These are phyloP conservation scores for Begonia peltatifolia DNA, from an alignment of 306 rosid genomes.

Conservation along the genomic window DNA sequence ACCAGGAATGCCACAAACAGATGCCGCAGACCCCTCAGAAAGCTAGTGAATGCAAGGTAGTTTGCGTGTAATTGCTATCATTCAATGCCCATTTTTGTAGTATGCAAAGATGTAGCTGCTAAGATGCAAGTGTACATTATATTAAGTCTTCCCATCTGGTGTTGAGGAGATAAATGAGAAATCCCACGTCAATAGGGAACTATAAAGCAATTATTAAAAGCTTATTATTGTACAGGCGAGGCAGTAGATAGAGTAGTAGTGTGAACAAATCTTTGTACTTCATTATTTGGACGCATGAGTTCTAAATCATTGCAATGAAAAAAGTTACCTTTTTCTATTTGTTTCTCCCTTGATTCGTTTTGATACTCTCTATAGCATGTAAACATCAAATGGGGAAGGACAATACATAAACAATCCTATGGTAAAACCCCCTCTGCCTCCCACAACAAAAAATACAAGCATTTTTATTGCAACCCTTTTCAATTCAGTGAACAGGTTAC, in stretches of 20 bases:
- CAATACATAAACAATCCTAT: too few species aligned
- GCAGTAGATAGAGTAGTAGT: not conserved
- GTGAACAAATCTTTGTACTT: not conserved
- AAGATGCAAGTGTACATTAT: slow-evolving; percentile 57
- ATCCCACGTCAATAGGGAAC: slow-evolving; percentile 3
- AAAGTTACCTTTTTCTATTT: too few species aligned
- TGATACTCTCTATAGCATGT: too few species aligned
- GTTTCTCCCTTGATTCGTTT: too few species aligned
- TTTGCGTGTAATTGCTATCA: slow-evolving; percentile 38
- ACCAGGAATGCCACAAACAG: not conserved
- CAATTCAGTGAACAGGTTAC: too few species aligned
- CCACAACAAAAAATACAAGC: too few species aligned
- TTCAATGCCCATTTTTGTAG: slow-evolving; percentile 57
- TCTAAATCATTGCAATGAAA: too few species aligned
- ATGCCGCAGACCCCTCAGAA: not conserved
- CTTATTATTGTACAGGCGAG: not conserved
- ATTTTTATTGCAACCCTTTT: too few species aligned
- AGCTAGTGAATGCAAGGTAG: slow-evolving; percentile 5
- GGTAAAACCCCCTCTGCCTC: too few species aligned
- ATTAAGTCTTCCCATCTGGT: not conserved
- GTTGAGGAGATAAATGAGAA: slow-evolving; percentile 8
- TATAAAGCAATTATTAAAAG: not conserved
- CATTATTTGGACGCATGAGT: too few species aligned
- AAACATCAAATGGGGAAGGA: too few species aligned
- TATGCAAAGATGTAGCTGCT: slow-evolving; percentile 29